A percentile compares a stretch with the other conserved stretches of the same genome.
Conservation (phyloP, 1,284 basidiomycete species). For the Irpex sp. region DNA sequence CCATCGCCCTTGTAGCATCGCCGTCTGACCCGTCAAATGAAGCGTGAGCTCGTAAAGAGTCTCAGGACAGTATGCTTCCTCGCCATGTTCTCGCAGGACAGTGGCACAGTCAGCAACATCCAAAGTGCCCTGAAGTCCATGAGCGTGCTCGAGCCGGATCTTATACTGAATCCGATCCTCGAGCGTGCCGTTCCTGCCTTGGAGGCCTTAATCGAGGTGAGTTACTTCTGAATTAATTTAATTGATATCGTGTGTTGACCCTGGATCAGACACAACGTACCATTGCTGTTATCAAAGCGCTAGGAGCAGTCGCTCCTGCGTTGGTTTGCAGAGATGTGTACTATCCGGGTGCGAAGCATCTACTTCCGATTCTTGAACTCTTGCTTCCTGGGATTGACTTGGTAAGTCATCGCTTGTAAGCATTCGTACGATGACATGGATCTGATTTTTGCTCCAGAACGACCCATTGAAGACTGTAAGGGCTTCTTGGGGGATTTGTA, state of each 20-base stretch:
- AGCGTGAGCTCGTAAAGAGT: conserved; percentile 79
- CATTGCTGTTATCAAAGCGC: conserved; percentile 80
- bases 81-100: conserved; percentile 87
- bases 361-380: conserved; percentile 81
- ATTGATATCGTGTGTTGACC: background rate
- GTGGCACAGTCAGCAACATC: conserved; percentile 56
- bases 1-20: conserved; percentile 41
- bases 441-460: conserved; percentile 43
- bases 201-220: conserved; percentile 76
- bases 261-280: conserved; percentile 70
- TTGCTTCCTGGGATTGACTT: conserved; percentile 83
- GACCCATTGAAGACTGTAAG: conserved; percentile 85
- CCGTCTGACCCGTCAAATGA: conserved; percentile 77
- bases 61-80: conserved; percentile 80
- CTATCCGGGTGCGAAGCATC: conserved; percentile 76
- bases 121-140: conserved; percentile 70
- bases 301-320: conserved; percentile 75
- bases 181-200: conserved; percentile 85
- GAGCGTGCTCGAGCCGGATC: conserved; percentile 81
- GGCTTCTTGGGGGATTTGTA: no score
- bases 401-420: conserved; percentile 17
- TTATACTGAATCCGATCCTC: conserved; percentile 81
- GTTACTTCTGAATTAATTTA: conserved; percentile 24
- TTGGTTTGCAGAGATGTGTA: conserved; percentile 76
- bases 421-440: background rate